phyloP scores from a whole-genome alignment of 352 stramenopile genomes.

The Pelagophyceae sp. region DNA sequence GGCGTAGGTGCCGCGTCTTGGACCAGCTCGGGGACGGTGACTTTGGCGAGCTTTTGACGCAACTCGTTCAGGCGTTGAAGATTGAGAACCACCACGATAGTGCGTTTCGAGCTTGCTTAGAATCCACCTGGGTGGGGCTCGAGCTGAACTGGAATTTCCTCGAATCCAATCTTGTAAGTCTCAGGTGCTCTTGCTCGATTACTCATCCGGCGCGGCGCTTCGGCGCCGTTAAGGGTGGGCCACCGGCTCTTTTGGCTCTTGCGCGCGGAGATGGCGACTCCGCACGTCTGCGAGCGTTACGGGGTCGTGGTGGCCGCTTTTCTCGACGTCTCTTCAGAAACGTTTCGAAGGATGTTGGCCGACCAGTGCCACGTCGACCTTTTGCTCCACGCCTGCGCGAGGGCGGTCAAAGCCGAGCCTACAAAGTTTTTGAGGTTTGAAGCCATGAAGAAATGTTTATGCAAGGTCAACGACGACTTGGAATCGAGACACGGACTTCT shows the following conservation, averaged over 20 bases:
- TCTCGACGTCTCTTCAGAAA: conserved; percentile 11
- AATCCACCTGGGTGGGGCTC: no score
- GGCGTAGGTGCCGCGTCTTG: conserved; percentile 36
- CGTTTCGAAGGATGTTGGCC: background rate
- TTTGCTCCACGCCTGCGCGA: conserved; percentile 13
- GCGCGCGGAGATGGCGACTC: conserved; percentile 71
- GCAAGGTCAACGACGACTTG: conserved; percentile 20
- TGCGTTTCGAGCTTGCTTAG: conserved; percentile 51
- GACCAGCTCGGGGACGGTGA: conserved; percentile 66
- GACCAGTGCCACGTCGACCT: conserved; percentile 15
- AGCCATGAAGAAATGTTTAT: background rate
- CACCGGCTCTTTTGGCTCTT: conserved; percentile 77
- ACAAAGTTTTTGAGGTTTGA: conserved; percentile 9
- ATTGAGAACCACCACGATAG: conserved; percentile 72
- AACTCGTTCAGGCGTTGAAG: conserved; percentile 75
- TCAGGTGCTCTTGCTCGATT: no score
- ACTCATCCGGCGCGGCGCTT: conserved; percentile 70
- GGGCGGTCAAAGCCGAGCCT: conserved; percentile 16
- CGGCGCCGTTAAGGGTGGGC: conserved; percentile 70
- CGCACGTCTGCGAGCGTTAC: conserved; percentile 57
- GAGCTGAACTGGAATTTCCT: no score
- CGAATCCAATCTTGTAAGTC: no score
- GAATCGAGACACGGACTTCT: no score
- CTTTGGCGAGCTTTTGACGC: conserved; percentile 70
- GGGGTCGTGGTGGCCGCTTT: conserved; percentile 21